These are phyloP conservation scores for Candida nemodendra DNA, from an alignment of 805 yeast genomes.

Conservation along the genomic window DNA sequence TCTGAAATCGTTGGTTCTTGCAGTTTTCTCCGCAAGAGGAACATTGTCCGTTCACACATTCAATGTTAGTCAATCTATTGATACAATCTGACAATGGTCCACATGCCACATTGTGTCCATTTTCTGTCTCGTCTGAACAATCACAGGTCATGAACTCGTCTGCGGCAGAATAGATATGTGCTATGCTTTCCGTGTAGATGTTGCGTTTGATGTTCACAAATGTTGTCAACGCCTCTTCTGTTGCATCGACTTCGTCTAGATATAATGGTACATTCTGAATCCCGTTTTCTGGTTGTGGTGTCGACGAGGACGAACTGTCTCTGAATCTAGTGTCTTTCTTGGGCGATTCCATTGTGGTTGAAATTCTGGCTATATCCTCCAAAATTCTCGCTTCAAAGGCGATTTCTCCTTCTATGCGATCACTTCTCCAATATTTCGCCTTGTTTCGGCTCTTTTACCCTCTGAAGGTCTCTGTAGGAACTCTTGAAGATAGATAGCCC, in stretches of 20 bases:
- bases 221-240: conserved; percentile 63
- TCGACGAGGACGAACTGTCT: conserved; percentile 19
- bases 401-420: too few relatives aligned
- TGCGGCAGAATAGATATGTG: conserved; percentile 65
- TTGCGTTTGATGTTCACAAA: conserved; percentile 60
- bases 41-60: conserved; percentile 72
- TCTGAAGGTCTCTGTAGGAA: too few relatives aligned
- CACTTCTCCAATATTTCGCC: too few relatives aligned
- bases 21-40: conserved; percentile 72
- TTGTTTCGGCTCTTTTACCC: too few relatives aligned
- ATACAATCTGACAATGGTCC: conserved; percentile 86
- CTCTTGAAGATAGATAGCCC: too few relatives aligned
- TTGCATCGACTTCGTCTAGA: conserved; percentile 49
- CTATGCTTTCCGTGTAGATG: conserved; percentile 55
- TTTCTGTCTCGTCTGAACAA: conserved; percentile 55
- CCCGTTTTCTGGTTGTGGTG: conserved; percentile 19
- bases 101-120: conserved; percentile 64
- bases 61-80: conserved; percentile 87
- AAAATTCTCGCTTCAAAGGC: too few relatives aligned
- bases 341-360: too few relatives aligned
- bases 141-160: conserved; percentile 90
- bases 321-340: too few relatives aligned
- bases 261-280: conserved; percentile 27
- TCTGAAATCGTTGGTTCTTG: conserved; percentile 86
- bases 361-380: too few relatives aligned